A percentile compares a stretch with the other conserved stretches of the same genome.
These are phyloP conservation scores for Penicillium fuscoglaucum DNA, from an alignment of 2,329 filamentous ascomycete species.

Conservation along the genomic window DNA sequence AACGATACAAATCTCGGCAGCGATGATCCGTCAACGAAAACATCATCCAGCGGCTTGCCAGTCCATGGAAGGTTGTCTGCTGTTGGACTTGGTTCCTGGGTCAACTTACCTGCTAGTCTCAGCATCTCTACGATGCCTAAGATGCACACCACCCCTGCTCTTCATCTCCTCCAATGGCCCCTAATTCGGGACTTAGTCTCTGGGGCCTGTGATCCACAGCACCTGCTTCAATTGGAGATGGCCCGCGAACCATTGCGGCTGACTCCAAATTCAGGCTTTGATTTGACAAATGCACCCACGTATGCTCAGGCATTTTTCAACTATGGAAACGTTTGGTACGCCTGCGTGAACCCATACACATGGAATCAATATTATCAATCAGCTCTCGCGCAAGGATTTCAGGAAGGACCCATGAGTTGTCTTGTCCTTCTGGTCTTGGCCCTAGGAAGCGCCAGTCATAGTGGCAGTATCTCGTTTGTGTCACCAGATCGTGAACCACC, in stretches of 20 bases:
- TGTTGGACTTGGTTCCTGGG: conserved; percentile 72
- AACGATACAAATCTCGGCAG: conserved; percentile 62
- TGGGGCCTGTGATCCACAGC: conserved; percentile 74
- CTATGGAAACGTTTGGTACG: conserved; percentile 81
- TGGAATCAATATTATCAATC: conserved; percentile 75
- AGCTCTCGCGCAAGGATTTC: conserved; percentile 72
- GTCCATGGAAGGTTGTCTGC: conserved; percentile 50
- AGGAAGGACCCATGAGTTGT: conserved; percentile 77
- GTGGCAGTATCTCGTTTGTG: conserved; percentile 73
- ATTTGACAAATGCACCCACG: conserved; percentile 70
- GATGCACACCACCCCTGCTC: conserved; percentile 72
- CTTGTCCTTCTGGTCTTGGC: conserved; percentile 77
- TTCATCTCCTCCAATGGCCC: conserved; percentile 73
- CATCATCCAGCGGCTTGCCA: conserved; percentile 13
- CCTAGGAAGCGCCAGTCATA: conserved; percentile 72
- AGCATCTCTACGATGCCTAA: conserved; percentile 88
- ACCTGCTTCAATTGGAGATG: conserved; percentile 80
- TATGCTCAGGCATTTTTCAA: conserved; percentile 81
- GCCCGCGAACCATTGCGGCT: conserved; percentile 70
- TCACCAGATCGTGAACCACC: conserved; percentile 69
- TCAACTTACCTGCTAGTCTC: conserved; percentile 47
- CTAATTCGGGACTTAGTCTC: conserved; percentile 74
- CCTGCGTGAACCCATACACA: conserved; percentile 78
- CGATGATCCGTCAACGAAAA: conserved; percentile 53
- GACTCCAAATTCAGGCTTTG: conserved; percentile 61